Evolutionary conservation across 2,329 filamentous ascomycete genomes (phyloP).

Genomic region (Xylariaceae sp.): DNA sequence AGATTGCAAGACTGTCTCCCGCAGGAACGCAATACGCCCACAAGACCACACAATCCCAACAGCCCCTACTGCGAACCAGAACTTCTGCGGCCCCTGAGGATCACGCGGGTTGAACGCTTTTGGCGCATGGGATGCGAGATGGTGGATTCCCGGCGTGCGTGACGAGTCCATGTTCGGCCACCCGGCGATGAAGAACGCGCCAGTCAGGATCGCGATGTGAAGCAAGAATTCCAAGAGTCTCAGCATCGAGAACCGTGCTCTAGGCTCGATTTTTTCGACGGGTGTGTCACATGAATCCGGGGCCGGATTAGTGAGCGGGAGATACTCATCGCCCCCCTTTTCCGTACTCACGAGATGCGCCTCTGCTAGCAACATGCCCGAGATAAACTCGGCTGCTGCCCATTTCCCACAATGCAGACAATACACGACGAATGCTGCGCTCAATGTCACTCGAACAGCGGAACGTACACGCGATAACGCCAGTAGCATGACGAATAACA

Average conservation of each 20-base stretch:
- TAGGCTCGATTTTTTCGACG: neutral
- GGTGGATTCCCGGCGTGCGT: slow-evolving; percentile 29
- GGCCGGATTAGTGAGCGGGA: neutral
- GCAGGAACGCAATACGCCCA: slow-evolving; percentile 28
- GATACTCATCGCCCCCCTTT: neutral
- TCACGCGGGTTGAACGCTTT: slow-evolving; percentile 31
- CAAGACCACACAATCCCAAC: slow-evolving; percentile 35
- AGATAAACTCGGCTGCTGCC: slow-evolving; percentile 43
- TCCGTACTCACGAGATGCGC: slow-evolving; percentile 35
- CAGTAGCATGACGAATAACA: slow-evolving; percentile 39
- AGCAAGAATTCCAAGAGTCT: slow-evolving; percentile 10
- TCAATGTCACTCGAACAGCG: slow-evolving; percentile 29
- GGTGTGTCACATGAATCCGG: neutral
- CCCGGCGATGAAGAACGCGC: slow-evolving; percentile 35
- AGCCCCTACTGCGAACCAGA: slow-evolving; percentile 36
- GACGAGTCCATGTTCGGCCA: slow-evolving; percentile 37
- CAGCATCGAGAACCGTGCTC: neutral
- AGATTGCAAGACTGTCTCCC: slow-evolving; percentile 39
- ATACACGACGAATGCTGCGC: slow-evolving; percentile 35
- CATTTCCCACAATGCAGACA: slow-evolving; percentile 37
- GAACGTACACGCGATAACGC: slow-evolving; percentile 33
- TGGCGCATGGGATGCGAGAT: slow-evolving; percentile 25
- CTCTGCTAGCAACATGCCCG: slow-evolving; percentile 43
- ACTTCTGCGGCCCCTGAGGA: slow-evolving; percentile 33
- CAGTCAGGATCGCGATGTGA: slow-evolving; percentile 28